Base-by-base conservation (phyloP, 345 rosid species). In the Corymbia maculata region DNA sequence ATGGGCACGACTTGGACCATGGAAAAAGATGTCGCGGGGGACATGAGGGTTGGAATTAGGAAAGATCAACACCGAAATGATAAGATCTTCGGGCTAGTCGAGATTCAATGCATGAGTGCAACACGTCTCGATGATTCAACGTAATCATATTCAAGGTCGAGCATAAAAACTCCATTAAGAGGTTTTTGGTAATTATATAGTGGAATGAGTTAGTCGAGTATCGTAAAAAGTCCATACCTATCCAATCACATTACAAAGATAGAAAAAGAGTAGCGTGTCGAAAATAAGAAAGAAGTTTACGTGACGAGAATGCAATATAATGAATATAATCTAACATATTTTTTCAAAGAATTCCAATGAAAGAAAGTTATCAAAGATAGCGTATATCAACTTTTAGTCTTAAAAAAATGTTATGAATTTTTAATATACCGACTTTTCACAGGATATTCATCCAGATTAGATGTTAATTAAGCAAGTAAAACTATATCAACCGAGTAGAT, bases 331-430 rank as follows among this genome's bases (percentile, higher is more conserved):
- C 68, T 28, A 12, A 61, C 68, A 28, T 26, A 2, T 28, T 21
- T 28, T 28, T 61, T 61, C 0, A 14, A 61, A 61, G 68, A 28
- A 61, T 28, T 0, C 0, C 3, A 2, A 26, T 2, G 8, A 12
- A 61, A 28, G 6, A 28, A 30, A 7, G 13, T 12, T 55, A 55
- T 9, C 12, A 55, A 55, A 55, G 24, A 6, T 28, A 9, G 61
- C 24, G 9, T 55, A 55, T 12, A 55, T 0, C 28, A 0, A 55
- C 42, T 21, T 55, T 1, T 21, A 55, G 61, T 55, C 61, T 8
- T 5, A 2, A 22, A 55, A 22, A 3, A 55, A 36, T 36, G 42
- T 36, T 36, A 36, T 36, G 42, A 70, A 2, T 36, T 36, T 9
- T 9, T 0, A 17, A 17, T 17, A 9, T 36, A 9, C 5, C 3